Evolutionary conservation across 2,329 filamentous ascomycete species (phyloP), one percentile per base, ranked within the genome.

Genomic region (Stachybotrys echinatus): DNA sequence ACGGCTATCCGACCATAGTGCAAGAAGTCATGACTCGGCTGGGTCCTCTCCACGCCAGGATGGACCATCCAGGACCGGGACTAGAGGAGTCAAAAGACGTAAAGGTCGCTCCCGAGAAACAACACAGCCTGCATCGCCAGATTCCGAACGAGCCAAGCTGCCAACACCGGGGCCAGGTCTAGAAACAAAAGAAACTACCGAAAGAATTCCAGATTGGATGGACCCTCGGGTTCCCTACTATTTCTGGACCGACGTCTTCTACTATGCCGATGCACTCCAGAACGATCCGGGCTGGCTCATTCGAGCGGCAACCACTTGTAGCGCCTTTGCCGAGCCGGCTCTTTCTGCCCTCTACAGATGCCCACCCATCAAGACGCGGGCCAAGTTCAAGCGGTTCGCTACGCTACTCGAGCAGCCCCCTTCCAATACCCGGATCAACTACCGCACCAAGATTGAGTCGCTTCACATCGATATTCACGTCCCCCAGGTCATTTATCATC

Each of bases 381-480:
- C 65, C 49, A 77, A 73, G 63, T 68, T 71, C 39, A 71, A 69
- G 55, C 66, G 67, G n/a, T 67, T 81, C 3, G 65, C 69, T 34
- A 59, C 73, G 22, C 69, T 85, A 34, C 74, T 94, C 8, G 74
- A 78, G n/a, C 68, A 72, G 17, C 73, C 80, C 19, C 72, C 71
- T 14, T 66, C 71, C 5, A 64, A 68, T 3, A 77, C 79, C 2
- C 63, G 65, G 2, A 76, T 80, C 54, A 84, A 88, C 54, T 92
- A 92, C 63, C 75, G 79, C 39, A 75, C 75, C 56, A 95, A 91
- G 70, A 76, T 94, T 46, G 80, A 85, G 60, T 75, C 79, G 7
- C 69, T 96, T 20, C 80, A 83, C 51, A 72, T 95, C 45, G 85
- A 94, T 60, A 83, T 86, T 12, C 78, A 92, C 57, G 80, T 85